Base-by-base conservation (phyloP, 495 filamentous ascomycete species). In the Margaritispora aquatica region DNA sequence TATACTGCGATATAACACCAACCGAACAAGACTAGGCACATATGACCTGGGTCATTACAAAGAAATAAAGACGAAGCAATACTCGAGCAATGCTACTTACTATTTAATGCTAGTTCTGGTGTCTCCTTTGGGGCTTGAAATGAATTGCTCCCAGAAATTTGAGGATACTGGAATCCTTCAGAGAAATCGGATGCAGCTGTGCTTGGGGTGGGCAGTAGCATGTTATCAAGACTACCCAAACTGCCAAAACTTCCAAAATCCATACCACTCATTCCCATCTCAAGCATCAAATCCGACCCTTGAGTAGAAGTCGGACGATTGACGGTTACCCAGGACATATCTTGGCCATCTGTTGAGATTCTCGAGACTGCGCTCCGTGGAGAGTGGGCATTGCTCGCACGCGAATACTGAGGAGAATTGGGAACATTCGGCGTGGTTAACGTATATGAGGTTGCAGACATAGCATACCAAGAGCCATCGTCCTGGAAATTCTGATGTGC, bases 201-300 rank as follows among this genome's bases (percentile, higher is more conserved):
- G 31, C 22, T 54, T 11, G 62, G 61, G 10, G 61, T 55, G 11
- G 58, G 49, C 17, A 60, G 10, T 9, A 44, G 26, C 48, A 57
- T 38, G 49, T 26, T 54, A 29, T 57, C 57, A 2, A 63, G 50
- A 24, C 50, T 64, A 0, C 50, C 58, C n/a, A 56, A 58, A 27
- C 58, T 61, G 26, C 58, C 61, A 36, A 51, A 50, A 7, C 54
- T 61, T 36, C 58, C 61, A 26, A 55, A 50, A 7, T 38, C 31
- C 23, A 58, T 51, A 24, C 50, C 61, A 2, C 41, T 44, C 56
- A 54, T 54, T 4, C 27, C 19, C 23, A 51, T 29, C 34, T 59
- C 57, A 23, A 56, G 44, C 10, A 52, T 22, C 2, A 26, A 51
- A 15, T 51, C 34, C 1, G 22, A 27, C 11, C 59, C 11, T 50